Conservation (phyloP, 176 grass and related monocot species). For the Tillandsia leiboldiana region DNA sequence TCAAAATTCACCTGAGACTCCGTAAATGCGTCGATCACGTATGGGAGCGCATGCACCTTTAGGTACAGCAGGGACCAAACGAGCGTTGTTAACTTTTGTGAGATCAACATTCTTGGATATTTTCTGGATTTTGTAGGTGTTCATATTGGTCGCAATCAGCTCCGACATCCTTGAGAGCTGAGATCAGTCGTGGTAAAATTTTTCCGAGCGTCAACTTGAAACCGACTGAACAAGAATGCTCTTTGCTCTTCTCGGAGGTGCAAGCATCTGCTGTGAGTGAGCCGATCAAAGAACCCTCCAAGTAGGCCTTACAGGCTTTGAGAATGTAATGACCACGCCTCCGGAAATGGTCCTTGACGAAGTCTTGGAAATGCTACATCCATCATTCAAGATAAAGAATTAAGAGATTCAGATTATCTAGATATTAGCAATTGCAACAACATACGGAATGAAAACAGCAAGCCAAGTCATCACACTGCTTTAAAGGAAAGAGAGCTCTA, state of each 20-base stretch:
- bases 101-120: slow-evolving; percentile 33
- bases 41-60: slow-evolving; percentile 25
- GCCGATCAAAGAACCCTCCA: slow-evolving; percentile 64
- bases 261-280: slow-evolving; percentile 62
- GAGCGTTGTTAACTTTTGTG: not conserved
- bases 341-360: slow-evolving; percentile 63
- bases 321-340: slow-evolving; percentile 72
- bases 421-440: not conserved
- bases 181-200: slow-evolving; percentile 64
- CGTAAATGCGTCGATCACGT: not conserved
- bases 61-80: slow-evolving; percentile 9
- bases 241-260: slow-evolving; percentile 47
- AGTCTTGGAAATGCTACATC: slow-evolving; percentile 81
- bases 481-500: not conserved
- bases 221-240: slow-evolving; percentile 69
- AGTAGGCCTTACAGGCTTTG: slow-evolving; percentile 89
- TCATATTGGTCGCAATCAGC: slow-evolving; percentile 61
- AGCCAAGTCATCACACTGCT: not conserved
- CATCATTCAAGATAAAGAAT: not conserved
- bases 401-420: slow-evolving; percentile 6
- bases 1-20: no score
- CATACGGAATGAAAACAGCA: not conserved
- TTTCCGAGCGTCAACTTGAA: slow-evolving; percentile 86
- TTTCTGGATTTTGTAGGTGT: slow-evolving; percentile 45
- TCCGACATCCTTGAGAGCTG: slow-evolving; percentile 51